Percentiles rank a stretch among this genome's conserved stretches.
Evolutionary conservation across 2,329 filamentous ascomycete genomes (phyloP).

Genomic region (Alternaria gaisen): DNA sequence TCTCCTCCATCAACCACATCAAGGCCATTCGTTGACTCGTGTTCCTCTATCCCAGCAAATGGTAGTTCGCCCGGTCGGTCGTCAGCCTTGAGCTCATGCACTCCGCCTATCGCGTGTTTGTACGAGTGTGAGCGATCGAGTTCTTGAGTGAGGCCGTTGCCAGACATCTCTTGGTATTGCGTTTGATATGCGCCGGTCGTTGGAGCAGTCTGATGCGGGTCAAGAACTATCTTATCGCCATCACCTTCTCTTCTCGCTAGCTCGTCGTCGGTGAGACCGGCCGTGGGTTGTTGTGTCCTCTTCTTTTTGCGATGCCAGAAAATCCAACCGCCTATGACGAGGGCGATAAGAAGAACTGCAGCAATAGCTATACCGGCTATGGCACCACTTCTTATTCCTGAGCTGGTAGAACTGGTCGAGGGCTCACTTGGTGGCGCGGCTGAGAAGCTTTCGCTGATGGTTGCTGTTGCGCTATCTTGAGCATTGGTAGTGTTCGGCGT

Average conservation of each 20-base stretch:
- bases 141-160: neutral
- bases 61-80: neutral
- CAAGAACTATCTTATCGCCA: neutral
- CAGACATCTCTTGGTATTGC: neutral
- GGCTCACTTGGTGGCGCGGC: too few relatives aligned
- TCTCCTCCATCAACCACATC: too few relatives aligned
- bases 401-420: too few relatives aligned
- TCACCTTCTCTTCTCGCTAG: neutral
- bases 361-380: neutral
- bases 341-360: neutral
- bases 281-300: neutral
- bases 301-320: neutral
- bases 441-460: too few relatives aligned
- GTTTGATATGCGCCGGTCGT: neutral
- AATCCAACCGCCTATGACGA: neutral
- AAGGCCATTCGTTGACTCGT: neutral
- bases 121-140: neutral
- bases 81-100: neutral
- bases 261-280: neutral
- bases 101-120: accelerated
- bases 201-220: accelerated
- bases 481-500: too few relatives aligned
- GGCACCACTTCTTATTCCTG: neutral
- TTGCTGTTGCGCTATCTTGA: too few relatives aligned
- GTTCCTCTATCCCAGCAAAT: neutral